Evolutionary conservation across 2,329 filamentous ascomycete genomes (phyloP), one percentile per base, ranked within the genome.

Genomic region (Leptosphaerulina australis): DNA sequence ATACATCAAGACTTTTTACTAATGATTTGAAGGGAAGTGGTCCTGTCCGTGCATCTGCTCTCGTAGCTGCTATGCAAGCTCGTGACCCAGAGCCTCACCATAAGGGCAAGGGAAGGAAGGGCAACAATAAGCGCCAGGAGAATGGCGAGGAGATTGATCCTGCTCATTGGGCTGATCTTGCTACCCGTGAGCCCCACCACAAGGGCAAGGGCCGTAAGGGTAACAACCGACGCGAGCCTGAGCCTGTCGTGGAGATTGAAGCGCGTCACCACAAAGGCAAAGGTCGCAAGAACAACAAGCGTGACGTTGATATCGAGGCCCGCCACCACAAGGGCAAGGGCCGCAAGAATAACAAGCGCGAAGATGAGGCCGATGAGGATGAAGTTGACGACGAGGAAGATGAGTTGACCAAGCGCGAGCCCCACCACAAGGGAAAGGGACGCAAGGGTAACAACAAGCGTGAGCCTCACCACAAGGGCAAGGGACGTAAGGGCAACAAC

Each of bases 1-100:
- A 8, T 12, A 12, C 14, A 10, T 5, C n/a, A 14, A 12, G 18
- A 12, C 14, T 31, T 34, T 11, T n/a, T 17, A 17, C 58, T 64
- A 30, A 65, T 35, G 33, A 17, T 15, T 24, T 10, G n/a, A n/a
- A 67, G 63, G 62, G 53, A 54, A 65, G 63, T 26, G 65, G 61
- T 15, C 58, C 59, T 11, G 52, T 57, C 26, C 59, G 50, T 17
- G 53, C 53, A 31, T 31, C 53, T 17, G 59, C 60, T 40, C 56
- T 66, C 14, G 57, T 64, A 29, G 61, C 58, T 48, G 55, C 62
- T 21, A 59, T 67, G 33, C 47, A 54, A 30, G 47, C 29, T 15
- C 63, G 64, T 41, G 43, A 48, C 22, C 46, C 54, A 11, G 50
- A 52, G 28, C 53, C 51, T 18, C 56, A 57, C 15, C 55, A 56